Conservation (phyloP, 129 eudicot genomes). For the Logfia minima region DNA sequence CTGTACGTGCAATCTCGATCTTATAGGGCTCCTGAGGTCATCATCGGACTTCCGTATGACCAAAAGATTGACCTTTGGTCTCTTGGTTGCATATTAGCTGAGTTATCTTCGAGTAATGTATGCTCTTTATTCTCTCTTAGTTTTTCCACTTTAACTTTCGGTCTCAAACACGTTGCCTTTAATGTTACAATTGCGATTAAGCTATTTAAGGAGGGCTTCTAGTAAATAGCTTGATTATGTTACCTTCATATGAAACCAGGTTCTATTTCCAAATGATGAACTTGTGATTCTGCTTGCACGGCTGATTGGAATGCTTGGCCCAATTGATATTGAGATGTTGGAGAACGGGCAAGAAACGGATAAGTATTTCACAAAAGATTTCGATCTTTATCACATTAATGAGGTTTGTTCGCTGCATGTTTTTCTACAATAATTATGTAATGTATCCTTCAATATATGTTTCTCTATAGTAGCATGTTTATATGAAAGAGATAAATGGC, state of each 20-base stretch:
- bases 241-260: conserved; percentile 41
- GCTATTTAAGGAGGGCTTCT: neutral
- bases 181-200: neutral
- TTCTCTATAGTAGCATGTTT: neutral
- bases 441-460: neutral
- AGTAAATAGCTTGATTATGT: conserved; percentile 12
- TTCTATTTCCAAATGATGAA: conserved; percentile 86
- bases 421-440: conserved; percentile 1
- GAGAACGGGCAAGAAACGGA: conserved; percentile 73
- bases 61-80: conserved; percentile 97
- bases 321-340: conserved; percentile 82
- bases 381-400: conserved; percentile 59
- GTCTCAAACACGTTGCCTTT: conserved; percentile 8
- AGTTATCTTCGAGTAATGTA: conserved; percentile 88
- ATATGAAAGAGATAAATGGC: neutral
- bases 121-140: neutral
- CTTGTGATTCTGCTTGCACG: conserved; percentile 76
- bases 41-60: conserved; percentile 83
- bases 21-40: conserved; percentile 97
- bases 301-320: conserved; percentile 82
- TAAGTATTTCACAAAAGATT: conserved; percentile 81
- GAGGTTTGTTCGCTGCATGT: conserved; percentile 54
- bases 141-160: conserved; percentile 10
- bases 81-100: conserved; percentile 91
- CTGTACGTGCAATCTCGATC: conserved; percentile 95